A percentile compares a stretch with the other conserved stretches of the same genome.
phyloP scores from a whole-genome alignment of 2,329 filamentous ascomycete genomes.

The Amesomyces nigricolor region DNA sequence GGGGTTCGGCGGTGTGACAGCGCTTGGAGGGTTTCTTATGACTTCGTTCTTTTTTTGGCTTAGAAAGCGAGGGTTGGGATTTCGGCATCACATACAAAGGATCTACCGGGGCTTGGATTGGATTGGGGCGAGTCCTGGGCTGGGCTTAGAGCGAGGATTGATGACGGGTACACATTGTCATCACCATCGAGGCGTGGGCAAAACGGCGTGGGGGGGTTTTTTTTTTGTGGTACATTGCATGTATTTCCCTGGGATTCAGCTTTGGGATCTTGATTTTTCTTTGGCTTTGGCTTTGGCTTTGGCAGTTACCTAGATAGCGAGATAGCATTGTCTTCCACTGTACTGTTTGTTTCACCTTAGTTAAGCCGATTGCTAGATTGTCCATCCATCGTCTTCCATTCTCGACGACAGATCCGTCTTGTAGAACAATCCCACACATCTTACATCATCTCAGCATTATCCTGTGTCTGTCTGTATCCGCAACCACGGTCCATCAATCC shows the following conservation, averaged over 20 bases:
- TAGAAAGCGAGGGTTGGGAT: background rate
- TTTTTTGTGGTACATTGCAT: too few species aligned
- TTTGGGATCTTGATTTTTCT: too few species aligned
- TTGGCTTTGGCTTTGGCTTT: too few species aligned
- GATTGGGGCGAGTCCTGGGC: too few species aligned
- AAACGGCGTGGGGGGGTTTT: too few species aligned
- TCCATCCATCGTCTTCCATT: background rate
- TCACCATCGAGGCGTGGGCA: too few species aligned
- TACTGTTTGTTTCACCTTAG: background rate
- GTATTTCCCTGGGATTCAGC: too few species aligned
- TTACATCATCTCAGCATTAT: constrained; percentile 1
- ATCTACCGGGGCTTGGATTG: too few species aligned
- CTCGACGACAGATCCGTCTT: background rate
- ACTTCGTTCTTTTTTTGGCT: background rate
- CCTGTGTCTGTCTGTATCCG: background rate
- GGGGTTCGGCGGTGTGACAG: background rate
- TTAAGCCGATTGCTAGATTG: background rate
- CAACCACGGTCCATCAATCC: background rate
- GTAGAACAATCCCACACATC: background rate
- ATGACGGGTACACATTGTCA: too few species aligned
- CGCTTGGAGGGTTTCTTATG: background rate
- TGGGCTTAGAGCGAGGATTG: too few species aligned
- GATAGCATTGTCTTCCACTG: background rate
- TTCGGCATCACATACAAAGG: background rate
- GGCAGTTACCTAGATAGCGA: too few species aligned